Evolutionary conservation across 208 protist genomes (phyloP).

Genomic region (Porcisia hertigi): DNA sequence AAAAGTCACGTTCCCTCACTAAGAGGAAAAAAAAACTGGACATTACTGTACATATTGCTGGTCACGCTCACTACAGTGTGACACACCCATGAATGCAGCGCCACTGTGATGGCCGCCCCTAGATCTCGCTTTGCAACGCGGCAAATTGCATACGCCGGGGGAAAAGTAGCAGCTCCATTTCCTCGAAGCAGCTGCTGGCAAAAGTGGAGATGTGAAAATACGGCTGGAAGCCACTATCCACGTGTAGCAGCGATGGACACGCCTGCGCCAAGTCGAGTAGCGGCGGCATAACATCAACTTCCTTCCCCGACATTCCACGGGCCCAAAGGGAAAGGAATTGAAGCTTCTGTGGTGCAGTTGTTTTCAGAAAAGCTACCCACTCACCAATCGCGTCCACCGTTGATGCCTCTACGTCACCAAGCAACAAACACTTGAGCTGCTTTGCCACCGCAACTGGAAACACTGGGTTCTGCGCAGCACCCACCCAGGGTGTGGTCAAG

Average conservation of each 20-base stretch:
- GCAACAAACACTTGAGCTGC: constrained; percentile 41
- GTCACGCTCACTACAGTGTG: too few relatives aligned
- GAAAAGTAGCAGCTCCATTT: constrained; percentile 51
- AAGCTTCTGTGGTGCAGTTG: constrained; percentile 21
- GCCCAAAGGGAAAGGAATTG: constrained; percentile 65
- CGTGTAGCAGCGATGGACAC: constrained; percentile 47
- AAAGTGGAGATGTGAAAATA: constrained; percentile 50
- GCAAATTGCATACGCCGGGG: constrained; percentile 32
- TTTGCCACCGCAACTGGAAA: constrained; percentile 34
- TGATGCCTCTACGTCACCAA: constrained; percentile 54
- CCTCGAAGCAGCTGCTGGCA: constrained; percentile 39
- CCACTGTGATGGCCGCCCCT: neutral
- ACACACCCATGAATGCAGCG: neutral
- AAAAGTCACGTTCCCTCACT: neutral
- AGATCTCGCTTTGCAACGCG: neutral
- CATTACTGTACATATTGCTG: constrained; percentile 14
- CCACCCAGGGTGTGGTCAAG: constrained; percentile 27
- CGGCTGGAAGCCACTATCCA: constrained; percentile 64
- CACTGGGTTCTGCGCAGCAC: constrained; percentile 17
- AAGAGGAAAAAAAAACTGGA: neutral
- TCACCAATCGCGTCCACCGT: constrained; percentile 24
- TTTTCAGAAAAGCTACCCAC: constrained; percentile 30
- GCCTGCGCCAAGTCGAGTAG: constrained; percentile 34
- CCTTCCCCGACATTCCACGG: constrained; percentile 58
- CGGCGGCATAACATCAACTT: constrained; percentile 8